Conservation (phyloP, 306 rosid genomes). For the Malus sylvestris region DNA sequence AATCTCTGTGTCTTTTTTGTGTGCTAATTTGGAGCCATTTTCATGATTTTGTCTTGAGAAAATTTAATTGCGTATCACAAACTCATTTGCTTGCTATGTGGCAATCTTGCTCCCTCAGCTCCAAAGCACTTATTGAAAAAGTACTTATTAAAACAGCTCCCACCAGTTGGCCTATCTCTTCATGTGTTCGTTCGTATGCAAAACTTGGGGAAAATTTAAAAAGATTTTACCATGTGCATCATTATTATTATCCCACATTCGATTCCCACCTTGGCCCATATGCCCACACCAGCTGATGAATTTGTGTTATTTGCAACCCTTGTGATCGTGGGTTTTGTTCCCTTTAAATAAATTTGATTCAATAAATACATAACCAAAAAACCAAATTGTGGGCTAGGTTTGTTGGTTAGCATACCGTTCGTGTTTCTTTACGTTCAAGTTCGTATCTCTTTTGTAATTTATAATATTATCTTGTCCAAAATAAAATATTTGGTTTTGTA, state of each 20-base stretch:
- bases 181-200: constrained; percentile 14
- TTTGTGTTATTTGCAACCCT: not conserved
- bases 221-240: constrained; percentile 1
- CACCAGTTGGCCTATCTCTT: constrained; percentile 4
- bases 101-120: constrained; percentile 25
- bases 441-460: too few relatives aligned
- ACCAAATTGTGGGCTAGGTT: too few relatives aligned
- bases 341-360: constrained; percentile 18
- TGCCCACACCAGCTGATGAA: constrained; percentile 5
- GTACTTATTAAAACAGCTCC: not conserved
- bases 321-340: constrained; percentile 18
- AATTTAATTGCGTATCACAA: not conserved
- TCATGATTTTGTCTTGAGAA: constrained; percentile 3
- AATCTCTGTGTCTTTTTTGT: not conserved
- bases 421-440: too few relatives aligned
- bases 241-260: constrained; percentile 14
- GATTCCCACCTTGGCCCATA: constrained; percentile 9
- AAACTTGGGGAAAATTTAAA: not conserved
- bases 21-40: not conserved
- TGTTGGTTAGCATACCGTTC: too few relatives aligned
- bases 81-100: constrained; percentile 13
- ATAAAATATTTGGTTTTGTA: not conserved
- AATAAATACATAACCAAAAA: constrained; percentile 5
- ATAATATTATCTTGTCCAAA: too few relatives aligned
- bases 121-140: not conserved